phyloP scores from a whole-genome alignment of 257 asterid genomes.

The Gentiana macrophylla region DNA sequence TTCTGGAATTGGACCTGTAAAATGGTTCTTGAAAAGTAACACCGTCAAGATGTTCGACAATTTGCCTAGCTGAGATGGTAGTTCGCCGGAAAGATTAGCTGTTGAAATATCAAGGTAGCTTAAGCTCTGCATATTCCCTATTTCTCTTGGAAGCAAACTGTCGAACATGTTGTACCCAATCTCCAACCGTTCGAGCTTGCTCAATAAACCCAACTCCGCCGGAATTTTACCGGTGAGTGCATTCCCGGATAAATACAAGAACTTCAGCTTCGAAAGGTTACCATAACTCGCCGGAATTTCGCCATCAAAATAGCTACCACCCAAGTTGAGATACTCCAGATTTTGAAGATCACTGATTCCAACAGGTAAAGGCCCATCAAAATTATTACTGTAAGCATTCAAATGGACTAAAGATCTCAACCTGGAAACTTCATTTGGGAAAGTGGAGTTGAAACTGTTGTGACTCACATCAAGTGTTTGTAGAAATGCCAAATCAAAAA shows the following conservation, averaged over 20 bases:
- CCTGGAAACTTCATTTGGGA: constrained; percentile 50
- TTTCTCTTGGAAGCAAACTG: constrained; percentile 40
- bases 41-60: constrained; percentile 38
- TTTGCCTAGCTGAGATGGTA: constrained; percentile 42
- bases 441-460: constrained; percentile 57
- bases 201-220: constrained; percentile 32
- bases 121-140: constrained; percentile 33
- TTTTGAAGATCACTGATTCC: constrained; percentile 36
- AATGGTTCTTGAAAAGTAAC: constrained; percentile 43
- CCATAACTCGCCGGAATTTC: constrained; percentile 55
- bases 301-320: constrained; percentile 78
- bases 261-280: constrained; percentile 28
- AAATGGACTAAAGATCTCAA: constrained; percentile 38
- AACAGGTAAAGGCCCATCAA: constrained; percentile 54
- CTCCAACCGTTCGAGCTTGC: constrained; percentile 51
- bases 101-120: constrained; percentile 56
- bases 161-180: constrained; percentile 51
- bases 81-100: constrained; percentile 57
- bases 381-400: constrained; percentile 71
- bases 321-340: constrained; percentile 78
- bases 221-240: constrained; percentile 52
- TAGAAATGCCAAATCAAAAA: constrained; percentile 52
- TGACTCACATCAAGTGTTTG: constrained; percentile 54
- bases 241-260: constrained; percentile 57
- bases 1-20: constrained; percentile 50